Conservation (phyloP, 371 early-diverging fungal species). For the Mucor plumbeus region DNA sequence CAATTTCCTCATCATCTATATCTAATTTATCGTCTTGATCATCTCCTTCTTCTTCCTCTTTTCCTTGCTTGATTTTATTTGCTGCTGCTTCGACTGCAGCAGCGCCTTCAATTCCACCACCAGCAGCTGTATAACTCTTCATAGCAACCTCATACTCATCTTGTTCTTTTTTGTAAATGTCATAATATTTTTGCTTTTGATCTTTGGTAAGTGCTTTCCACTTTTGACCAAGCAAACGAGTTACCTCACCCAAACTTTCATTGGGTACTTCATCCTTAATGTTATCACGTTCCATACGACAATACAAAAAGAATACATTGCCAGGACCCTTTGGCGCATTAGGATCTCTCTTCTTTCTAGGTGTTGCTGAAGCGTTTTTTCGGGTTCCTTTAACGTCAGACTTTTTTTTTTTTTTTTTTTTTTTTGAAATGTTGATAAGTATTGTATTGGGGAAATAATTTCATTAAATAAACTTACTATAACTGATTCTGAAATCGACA, state of each 20-base stretch:
- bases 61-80: conserved; percentile 3
- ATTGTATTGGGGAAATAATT: too few species aligned
- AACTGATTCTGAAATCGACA: conserved; percentile 30
- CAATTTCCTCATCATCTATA: conserved; percentile 44
- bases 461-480: conserved; percentile 14
- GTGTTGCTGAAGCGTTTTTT: conserved; percentile 15
- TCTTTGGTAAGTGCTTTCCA: conserved; percentile 51
- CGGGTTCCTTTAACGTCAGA: conserved; percentile 12
- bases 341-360: conserved; percentile 53
- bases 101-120: conserved; percentile 31
- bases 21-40: conserved; percentile 64
- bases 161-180: conserved; percentile 26
- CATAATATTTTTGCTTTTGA: conserved; percentile 41
- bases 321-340: conserved; percentile 65
- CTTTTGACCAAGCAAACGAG: conserved; percentile 44
- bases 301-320: conserved; percentile 62
- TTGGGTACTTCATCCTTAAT: conserved; percentile 57
- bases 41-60: conserved; percentile 59
- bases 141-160: conserved; percentile 31
- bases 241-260: conserved; percentile 47
- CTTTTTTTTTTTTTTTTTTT: too few species aligned
- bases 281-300: conserved; percentile 55
- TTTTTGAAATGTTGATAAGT: neutral
- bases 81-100: conserved; percentile 30
- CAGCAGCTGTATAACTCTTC: conserved; percentile 33